A percentile compares a stretch with the other conserved stretches of the same genome.
These are phyloP conservation scores for Capsicum baccatum DNA, from an alignment of 257 asterid genomes.

Conservation along the genomic window DNA sequence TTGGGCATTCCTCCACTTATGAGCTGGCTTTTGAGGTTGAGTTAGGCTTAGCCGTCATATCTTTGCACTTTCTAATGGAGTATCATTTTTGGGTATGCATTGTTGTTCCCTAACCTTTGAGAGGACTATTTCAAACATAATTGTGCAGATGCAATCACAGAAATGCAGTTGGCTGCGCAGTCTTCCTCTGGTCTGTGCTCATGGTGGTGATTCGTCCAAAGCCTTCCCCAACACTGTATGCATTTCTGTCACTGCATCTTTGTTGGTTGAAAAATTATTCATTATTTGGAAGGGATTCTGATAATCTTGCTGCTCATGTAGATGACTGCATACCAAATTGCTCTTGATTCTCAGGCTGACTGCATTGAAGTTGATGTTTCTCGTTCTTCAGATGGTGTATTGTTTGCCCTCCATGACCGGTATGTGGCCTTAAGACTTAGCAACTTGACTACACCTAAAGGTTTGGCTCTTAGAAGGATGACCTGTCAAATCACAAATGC, in stretches of 20 bases:
- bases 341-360: conserved; percentile 79
- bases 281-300: not conserved
- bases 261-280: not conserved
- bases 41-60: too few relatives aligned
- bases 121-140: conserved; percentile 9
- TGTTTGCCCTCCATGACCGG: conserved; percentile 98
- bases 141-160: conserved; percentile 59
- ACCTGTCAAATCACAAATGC: not conserved
- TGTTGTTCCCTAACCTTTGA: not conserved
- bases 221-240: conserved; percentile 96
- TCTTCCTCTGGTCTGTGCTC: conserved; percentile 96
- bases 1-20: too few relatives aligned
- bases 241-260: conserved; percentile 8
- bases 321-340: conserved; percentile 76
- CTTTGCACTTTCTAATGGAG: too few relatives aligned
- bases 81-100: not conserved
- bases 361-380: conserved; percentile 96
- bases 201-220: conserved; percentile 95
- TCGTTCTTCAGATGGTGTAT: conserved; percentile 87
- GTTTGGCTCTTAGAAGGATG: not conserved
- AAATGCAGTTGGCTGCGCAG: conserved; percentile 78
- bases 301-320: conserved; percentile 39
- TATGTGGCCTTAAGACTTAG: conserved; percentile 37
- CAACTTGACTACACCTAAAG: not conserved
- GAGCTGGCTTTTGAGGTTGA: too few relatives aligned